These are phyloP conservation scores for Macrolepiota dolichaula DNA, from an alignment of 768 basidiomycete genomes.

Conservation along the genomic window DNA sequence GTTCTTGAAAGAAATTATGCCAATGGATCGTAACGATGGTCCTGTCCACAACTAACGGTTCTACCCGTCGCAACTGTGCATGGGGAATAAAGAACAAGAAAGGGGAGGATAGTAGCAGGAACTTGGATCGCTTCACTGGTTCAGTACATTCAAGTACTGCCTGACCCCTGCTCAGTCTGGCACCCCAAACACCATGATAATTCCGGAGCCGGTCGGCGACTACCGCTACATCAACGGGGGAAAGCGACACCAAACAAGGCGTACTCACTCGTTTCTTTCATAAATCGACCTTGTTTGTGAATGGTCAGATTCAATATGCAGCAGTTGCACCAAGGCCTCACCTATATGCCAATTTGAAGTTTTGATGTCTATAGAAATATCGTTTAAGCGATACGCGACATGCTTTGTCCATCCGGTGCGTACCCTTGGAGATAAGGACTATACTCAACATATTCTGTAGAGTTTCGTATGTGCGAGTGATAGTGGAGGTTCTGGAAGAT, in stretches of 20 bases:
- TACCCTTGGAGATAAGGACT: not conserved
- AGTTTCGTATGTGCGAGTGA: not conserved
- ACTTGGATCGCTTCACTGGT: not conserved
- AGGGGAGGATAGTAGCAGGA: not conserved
- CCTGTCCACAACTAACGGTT: not conserved
- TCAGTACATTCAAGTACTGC: not conserved
- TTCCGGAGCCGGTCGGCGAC: not conserved
- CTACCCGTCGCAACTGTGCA: not conserved
- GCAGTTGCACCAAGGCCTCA: not conserved
- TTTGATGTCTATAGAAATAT: not conserved
- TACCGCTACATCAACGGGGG: not conserved
- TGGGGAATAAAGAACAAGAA: conserved; percentile 5
- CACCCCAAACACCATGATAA: not conserved
- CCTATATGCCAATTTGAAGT: conserved; percentile 9
- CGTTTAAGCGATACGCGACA: not conserved
- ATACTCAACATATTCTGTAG: not conserved
- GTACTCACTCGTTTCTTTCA: not conserved
- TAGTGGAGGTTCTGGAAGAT: not conserved
- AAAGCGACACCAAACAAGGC: not conserved
- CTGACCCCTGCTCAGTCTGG: not conserved
- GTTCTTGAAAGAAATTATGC: not conserved
- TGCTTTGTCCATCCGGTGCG: not conserved
- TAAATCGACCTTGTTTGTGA: not conserved
- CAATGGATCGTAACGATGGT: not conserved
- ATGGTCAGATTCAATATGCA: not conserved